Base-by-base conservation (phyloP, 495 filamentous ascomycete genomes). In the Aspergillus sclerotioniger region DNA sequence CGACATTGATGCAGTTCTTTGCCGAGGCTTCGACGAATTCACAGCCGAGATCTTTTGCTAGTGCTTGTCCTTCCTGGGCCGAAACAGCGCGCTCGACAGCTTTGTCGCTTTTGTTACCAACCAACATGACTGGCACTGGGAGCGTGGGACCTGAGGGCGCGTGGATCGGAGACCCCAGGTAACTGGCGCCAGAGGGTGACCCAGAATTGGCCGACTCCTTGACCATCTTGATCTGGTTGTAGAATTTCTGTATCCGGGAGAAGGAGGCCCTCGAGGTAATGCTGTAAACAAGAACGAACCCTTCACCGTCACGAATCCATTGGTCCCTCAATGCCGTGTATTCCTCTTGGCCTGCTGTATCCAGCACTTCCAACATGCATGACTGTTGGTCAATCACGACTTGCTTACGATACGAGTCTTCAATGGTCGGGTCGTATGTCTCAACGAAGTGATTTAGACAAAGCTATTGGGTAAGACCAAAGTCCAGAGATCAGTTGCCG, bases 1-100 rank as follows among this genome's bases (percentile, higher is more conserved):
- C 94, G 25, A 98, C 94, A 67, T 98, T 98, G 77, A 97, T 90
- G 79, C 94, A 97, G 67, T 96, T 96, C 78, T 98, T 97, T n/a
- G 94, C 94, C 13, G 93, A 97, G 6, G 94, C 94, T 72, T 98
- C 94, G 56, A 98, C 92, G 65, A 98, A 98, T 58, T 98, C 94
- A 73, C 94, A 98, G 51, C 90, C 90, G 35, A 98, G 79, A 67
- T 96, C 90, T 67, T 91, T 89, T 39, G 94, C 95, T 17, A 98
- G 74, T 21, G 91, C 91, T 57, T 90, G 90, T 5, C 94, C 94
- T 75, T 98, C 94, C 69, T 98, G 94, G 28, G 92, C 95, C 1
- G 92, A 96, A 8, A 98, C 94, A 59, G 96, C 94, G 53, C 94
- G 84, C 73, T 98, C 95, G 13, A 93, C 93, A 16, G 94, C 90